Evolutionary conservation across 192 early-diverging fungal genomes (phyloP).

Genomic region (Jimgerdemannia flammicorona): DNA sequence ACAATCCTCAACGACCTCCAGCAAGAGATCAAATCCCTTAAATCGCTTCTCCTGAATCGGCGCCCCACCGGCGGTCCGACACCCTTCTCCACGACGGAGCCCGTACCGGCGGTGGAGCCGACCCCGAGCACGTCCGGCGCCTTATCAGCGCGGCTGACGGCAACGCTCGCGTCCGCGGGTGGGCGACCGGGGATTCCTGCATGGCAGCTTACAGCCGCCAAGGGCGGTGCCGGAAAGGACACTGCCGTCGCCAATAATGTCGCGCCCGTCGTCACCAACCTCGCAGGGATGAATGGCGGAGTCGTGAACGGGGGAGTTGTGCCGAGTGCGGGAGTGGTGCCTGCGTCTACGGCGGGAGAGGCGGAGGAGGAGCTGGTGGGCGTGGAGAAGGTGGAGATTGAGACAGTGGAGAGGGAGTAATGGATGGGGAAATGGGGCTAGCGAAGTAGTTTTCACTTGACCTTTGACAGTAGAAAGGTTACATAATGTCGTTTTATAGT

Average conservation of each 20-base stretch:
- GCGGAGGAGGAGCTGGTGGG: neutral
- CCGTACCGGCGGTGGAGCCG: neutral
- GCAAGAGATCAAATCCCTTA: constrained; percentile 90
- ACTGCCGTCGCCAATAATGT: too few species aligned
- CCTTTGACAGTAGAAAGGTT: too few species aligned
- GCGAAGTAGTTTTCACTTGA: too few species aligned
- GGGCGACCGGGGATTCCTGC: neutral
- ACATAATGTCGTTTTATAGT: too few species aligned
- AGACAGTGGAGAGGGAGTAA: neutral
- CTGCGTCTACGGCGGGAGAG: neutral
- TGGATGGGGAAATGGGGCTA: neutral
- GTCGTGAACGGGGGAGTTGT: neutral
- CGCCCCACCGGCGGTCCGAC: constrained; percentile 22
- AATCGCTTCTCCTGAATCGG: constrained; percentile 85
- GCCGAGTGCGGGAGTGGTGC: neutral
- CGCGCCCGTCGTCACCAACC: too few species aligned
- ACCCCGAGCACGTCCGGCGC: neutral
- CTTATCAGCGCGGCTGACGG: neutral
- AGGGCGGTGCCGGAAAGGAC: too few species aligned
- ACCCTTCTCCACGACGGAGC: neutral
- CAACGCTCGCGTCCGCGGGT: neutral
- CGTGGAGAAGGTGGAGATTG: neutral
- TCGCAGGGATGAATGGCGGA: too few species aligned
- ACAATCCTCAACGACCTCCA: constrained; percentile 77
- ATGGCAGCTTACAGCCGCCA: neutral